Percentiles rank a stretch among this genome's conserved stretches.
phyloP scores from a whole-genome alignment of 1,139 yeast genomes.

The Schizosaccharomyces versatilis region DNA sequence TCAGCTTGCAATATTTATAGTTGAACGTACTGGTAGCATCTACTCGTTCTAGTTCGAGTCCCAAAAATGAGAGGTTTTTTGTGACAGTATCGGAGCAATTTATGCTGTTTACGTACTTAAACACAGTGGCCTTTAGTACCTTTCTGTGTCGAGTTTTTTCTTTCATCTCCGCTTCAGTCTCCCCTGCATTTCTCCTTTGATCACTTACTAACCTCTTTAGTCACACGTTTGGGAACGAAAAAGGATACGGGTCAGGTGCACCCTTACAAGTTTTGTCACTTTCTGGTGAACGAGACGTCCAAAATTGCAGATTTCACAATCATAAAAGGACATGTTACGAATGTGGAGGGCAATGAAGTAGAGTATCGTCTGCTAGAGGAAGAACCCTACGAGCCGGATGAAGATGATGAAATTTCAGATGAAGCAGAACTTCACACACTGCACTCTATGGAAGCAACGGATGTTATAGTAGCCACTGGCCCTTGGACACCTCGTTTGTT shows the following conservation, averaged over 20 bases:
- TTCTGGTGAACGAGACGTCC: conserved; percentile 46
- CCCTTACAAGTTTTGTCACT: conserved; percentile 78
- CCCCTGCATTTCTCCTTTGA: too few relatives aligned
- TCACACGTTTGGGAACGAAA: conserved; percentile 64
- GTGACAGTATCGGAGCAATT: too few relatives aligned
- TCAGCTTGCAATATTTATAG: too few relatives aligned
- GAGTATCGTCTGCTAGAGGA: conserved; percentile 3
- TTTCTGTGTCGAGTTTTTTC: too few relatives aligned
- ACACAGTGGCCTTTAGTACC: too few relatives aligned
- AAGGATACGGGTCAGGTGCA: conserved; percentile 93
- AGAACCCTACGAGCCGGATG: conserved; percentile 17
- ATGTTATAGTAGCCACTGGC: conserved; percentile 52
- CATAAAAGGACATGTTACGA: conserved; percentile 39
- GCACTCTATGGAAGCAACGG: conserved; percentile 1
- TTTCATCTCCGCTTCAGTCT: too few relatives aligned
- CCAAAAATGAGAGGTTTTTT: too few relatives aligned
- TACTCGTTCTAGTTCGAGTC: too few relatives aligned
- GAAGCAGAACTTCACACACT: conserved; percentile 1
- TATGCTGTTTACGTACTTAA: too few relatives aligned
- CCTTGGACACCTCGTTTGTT: conserved; percentile 88
- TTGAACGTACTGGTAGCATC: too few relatives aligned
- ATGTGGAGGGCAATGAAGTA: conserved; percentile 5
- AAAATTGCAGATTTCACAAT: conserved; percentile 65
- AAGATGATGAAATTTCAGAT: conserved; percentile 38
- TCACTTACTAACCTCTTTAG: conserved; percentile 15